Base-by-base conservation (phyloP, 257 asterid species). In the Lycium ferocissimum region DNA sequence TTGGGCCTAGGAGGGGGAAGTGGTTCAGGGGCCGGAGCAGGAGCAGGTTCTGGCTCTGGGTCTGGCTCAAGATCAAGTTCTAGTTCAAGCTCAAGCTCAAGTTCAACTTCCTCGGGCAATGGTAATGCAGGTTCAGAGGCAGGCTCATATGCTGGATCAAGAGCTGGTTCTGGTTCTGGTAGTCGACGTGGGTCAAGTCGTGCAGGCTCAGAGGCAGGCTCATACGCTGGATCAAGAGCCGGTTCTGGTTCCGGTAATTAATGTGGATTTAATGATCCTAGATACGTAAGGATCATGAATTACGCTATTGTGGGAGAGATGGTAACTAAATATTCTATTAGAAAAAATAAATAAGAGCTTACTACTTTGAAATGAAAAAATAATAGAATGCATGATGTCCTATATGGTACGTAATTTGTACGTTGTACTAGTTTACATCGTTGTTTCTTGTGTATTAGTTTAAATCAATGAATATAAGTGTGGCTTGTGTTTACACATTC, bases 61-160 rank as follows among this genome's bases (percentile, higher is more conserved):
- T 89, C 90, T 0, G 38, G 87, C 0, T 86, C 89, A 2, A 62
- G 87, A 2, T 83, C 85, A 10, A 82, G 84, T 47, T 82, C 90
- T 1, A 88, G 90, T 35, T 86, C 92, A 7, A 82, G 84, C 6
- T 82, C 87, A 3, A 86, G 90, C 1, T 75, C 81, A 7, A 12
- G 81, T 3, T 76, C 81, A 22, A 76, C 62, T 3, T 76, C 81
- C 20, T 78, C 84, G 3, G 84, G 86, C 1, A 87, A 91, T 22
- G 85, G 88, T 71, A 80, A 83, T 63, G 92, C 89, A 0, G 93
- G 96, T 22, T 89, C 94, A 0, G 94, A 89, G 79, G 95, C 96
- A 0, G 94, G 96, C 51, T 94, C 98, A 0, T 88, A 61, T 9
- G 96, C 94, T 0, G 94, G 94, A 26, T 93, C 98, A 7, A 89